Conservation (phyloP, 2,329 filamentous ascomycete species). For the Chrysosporium keratinophilum region DNA sequence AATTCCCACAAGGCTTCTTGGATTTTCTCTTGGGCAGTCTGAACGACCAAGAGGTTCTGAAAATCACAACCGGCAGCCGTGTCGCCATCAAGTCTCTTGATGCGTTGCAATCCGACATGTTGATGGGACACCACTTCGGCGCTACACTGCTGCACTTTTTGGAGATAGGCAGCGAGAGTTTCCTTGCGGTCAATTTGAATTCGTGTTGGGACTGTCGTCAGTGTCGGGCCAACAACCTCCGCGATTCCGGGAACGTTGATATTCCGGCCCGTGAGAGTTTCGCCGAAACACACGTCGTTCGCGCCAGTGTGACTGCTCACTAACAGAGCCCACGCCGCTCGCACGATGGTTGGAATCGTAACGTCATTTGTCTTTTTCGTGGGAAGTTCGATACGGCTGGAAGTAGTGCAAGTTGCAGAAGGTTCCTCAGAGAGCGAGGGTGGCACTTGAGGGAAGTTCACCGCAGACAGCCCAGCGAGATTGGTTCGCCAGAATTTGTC, state of each 20-base stretch:
- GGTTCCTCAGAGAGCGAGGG: conserved; percentile 7
- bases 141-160: conserved; percentile 44
- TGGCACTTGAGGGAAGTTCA: conserved; percentile 16
- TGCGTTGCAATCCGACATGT: conserved; percentile 43
- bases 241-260: conserved; percentile 29
- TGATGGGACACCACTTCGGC: conserved; percentile 49
- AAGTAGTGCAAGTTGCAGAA: conserved; percentile 8
- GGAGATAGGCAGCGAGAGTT: conserved; percentile 40
- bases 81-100: conserved; percentile 42
- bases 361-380: conserved; percentile 12
- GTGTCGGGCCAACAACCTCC: conserved; percentile 33
- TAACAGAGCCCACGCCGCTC: conserved; percentile 34
- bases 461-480: conserved; percentile 12
- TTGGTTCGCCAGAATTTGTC: conserved; percentile 18
- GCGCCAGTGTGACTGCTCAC: conserved; percentile 27
- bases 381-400: conserved; percentile 5
- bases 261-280: conserved; percentile 34
- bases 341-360: conserved; percentile 27
- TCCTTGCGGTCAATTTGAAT: conserved; percentile 25
- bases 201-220: conserved; percentile 33
- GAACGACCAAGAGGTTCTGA: conserved; percentile 33
- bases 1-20: conserved; percentile 12
- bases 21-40: conserved; percentile 14
- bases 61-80: conserved; percentile 32
- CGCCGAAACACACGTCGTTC: conserved; percentile 34